phyloP scores from a whole-genome alignment of 768 basidiomycete genomes.

The Lactifluus echinatus region DNA sequence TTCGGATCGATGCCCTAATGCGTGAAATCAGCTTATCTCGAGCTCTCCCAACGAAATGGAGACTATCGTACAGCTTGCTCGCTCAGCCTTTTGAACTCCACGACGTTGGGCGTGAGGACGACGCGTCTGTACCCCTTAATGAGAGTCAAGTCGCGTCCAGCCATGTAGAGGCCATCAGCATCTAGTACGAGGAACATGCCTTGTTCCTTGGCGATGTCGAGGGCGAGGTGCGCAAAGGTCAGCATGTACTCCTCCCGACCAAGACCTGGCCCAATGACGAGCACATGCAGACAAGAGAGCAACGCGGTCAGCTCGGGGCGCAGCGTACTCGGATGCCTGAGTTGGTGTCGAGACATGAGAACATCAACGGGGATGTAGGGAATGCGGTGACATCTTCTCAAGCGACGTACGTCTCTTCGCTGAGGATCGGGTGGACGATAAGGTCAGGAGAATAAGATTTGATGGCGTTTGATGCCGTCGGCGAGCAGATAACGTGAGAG shows the following conservation, averaged over 20 bases:
- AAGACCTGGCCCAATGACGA: slow-evolving; percentile 90
- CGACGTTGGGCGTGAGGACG: slow-evolving; percentile 89
- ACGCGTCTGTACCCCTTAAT: slow-evolving; percentile 81
- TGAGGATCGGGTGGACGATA: slow-evolving; percentile 91
- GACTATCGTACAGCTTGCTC: slow-evolving; percentile 51
- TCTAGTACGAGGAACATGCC: slow-evolving; percentile 91
- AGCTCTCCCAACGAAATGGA: too few relatives aligned
- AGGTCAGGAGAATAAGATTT: slow-evolving; percentile 96
- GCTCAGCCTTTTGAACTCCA: slow-evolving; percentile 82
- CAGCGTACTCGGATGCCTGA: slow-evolving; percentile 43
- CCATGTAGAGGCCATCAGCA: slow-evolving; percentile 83
- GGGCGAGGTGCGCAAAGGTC: slow-evolving; percentile 62
- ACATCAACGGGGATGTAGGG: background rate
- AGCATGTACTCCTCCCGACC: slow-evolving; percentile 92
- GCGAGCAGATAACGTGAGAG: slow-evolving; percentile 96
- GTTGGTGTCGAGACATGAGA: background rate
- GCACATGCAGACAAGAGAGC: slow-evolving; percentile 79
- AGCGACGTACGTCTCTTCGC: slow-evolving; percentile 50
- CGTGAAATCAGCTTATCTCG: background rate
- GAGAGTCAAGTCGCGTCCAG: slow-evolving; percentile 63
- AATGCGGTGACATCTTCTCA: background rate
- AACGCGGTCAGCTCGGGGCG: slow-evolving; percentile 51
- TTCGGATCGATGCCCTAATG: slow-evolving; percentile 43
- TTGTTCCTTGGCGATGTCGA: slow-evolving; percentile 56
- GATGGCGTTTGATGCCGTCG: slow-evolving; percentile 84